Evolutionary conservation across 148 eudicot species (phyloP), one percentile per base, ranked within the genome.

Genomic region (Pharnaceum exiguum): DNA sequence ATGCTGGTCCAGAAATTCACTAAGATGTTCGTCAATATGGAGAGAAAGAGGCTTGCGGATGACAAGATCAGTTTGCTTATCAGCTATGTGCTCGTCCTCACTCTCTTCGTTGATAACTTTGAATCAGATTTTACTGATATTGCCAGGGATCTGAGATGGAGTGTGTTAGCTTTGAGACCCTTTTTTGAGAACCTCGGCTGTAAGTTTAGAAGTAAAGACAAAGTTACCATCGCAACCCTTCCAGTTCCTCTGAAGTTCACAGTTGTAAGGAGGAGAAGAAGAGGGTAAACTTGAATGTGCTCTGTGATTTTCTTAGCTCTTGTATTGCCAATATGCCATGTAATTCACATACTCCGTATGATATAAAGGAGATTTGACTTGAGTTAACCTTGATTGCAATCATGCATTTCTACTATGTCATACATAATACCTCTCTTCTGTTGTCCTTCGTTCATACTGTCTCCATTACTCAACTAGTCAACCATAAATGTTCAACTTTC

Each of bases 71-170:
- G 72, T 16, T 74, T 84, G 59, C 77, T 93, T 11, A 74, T 89
- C 43, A 78, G 89, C 61, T 82, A 89, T 32, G 72, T 84, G 46
- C 70, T 89, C 56, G 91, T 93, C 60, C 83, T 89, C 28, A 65
- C 95, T 29, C 76, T 93, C n/a, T 71, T 71, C 59, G 75, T 73
- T 31, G 99, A 89, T 46, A 77, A 74, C 26, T 93, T 86, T 28
- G 60, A 64, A 55, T 77, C 83, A 9, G 82, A 83, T 50, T 73
- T 77, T 22, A 38, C 66, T 4, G 99, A 93, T 57, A 93, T 93
- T 68, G 81, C 87, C 16, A 76, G 53, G 71, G 99, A 93, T 64
- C 70, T 93, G 47, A 84, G 76, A 71, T 82, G 79, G 83, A 49
- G 69, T 49, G 30, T 60, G 4, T 0, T 52, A 6, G 57, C 28